Evolutionary conservation across 768 basidiomycete species (phyloP), one percentile per base, ranked within the genome.

Genomic region (Mycena sanguinolenta): DNA sequence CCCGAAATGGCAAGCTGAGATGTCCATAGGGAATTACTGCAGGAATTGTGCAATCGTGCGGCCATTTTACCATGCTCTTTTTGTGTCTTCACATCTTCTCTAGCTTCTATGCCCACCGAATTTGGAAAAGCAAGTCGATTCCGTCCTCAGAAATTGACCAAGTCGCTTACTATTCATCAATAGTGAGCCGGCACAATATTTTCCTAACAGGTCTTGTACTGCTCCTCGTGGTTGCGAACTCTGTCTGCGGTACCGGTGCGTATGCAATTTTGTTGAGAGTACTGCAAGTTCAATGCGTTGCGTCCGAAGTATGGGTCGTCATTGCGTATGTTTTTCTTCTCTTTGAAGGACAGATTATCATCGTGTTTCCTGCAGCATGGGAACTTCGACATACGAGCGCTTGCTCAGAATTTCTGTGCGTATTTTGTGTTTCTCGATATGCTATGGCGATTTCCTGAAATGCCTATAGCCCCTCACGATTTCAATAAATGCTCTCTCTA

Each of bases 41-140:
- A 7, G 78, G 83, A 49, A 76, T 88, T 25, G 89, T 90, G 8
- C 90, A 90, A 78, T 82, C 80, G 86, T 85, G 36, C 42, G 81
- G 49, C 12, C 23, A 44, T 46, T n/a, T 28, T 5, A 30, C 4
- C n/a, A n/a, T n/a, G n/a, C 9, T 46, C 1, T 25, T 25, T 27
- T n/a, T 34, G 32, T 2, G 12, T 49, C 19, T n/a, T 21, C 30
- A 16, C 36, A 59, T 19, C 21, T 30, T 19, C 6, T 2, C 34
- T 23, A 88, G 86, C 44, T 90, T 89, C 78, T 82, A 89, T 67
- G 75, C 82, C 0, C 77, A 82, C 70, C 86, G 89, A 1, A 80
- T 90, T 4, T 90, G 85, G 81, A 82, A 78, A 57, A 73, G 86
- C 85, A 59, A 73, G 84, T 78, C 27, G 16, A 6, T n/a, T n/a